Base-by-base conservation (phyloP, 2,329 filamentous ascomycete species). In the Gnomoniopsis smithogilvyi region DNA sequence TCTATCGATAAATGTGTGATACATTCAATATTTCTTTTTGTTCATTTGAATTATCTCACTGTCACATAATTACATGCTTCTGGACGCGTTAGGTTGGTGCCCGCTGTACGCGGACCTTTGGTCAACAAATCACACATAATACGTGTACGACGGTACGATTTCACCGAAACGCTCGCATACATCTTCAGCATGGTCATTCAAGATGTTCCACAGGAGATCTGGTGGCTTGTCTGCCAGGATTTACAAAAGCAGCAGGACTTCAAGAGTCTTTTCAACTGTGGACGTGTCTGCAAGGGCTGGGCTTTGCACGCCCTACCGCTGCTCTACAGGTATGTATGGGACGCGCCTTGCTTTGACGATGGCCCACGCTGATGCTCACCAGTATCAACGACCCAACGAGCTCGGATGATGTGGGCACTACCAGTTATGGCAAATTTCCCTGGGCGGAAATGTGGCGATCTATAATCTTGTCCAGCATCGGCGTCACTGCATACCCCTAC, bases 381-480 rank as follows among this genome's bases (percentile, higher is more conserved):
- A 82, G 80, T 63, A 76, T 80, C 52, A 74, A 81, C 56, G 74
- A 81, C 61, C 68, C 73, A n/a, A 73, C 78, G 17, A 74, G 71
- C 62, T 73, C 71, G 41, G 74, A 77, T 49, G 77, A 79, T 70
- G 74, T 46, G 12, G 53, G 54, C 17, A 60, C 65, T 71, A 74
- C 70, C 66, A 75, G 59, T 64, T 69, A 62, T 22, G 68, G 68
- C 53, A 68, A 69, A 60, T 60, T 78, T 56, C 82, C 82, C 71
- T 87, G 84, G 81, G 82, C 84, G 2, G 78, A 82, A 7, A 70
- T 90, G 51, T 92, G 89, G 89, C 81, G 82, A 53, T 86, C 86
- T 2, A 83, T 91, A 64, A 82, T 89, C 59, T 74, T 85, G 8
- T 91, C 88, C 10, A 85, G 85, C 59, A 72, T 87, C 47, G 82